Percentiles rank a stretch among this genome's conserved stretches.
Conservation (phyloP, 371 early-diverging fungal genomes). For the Dichotomocladium elegans region DNA sequence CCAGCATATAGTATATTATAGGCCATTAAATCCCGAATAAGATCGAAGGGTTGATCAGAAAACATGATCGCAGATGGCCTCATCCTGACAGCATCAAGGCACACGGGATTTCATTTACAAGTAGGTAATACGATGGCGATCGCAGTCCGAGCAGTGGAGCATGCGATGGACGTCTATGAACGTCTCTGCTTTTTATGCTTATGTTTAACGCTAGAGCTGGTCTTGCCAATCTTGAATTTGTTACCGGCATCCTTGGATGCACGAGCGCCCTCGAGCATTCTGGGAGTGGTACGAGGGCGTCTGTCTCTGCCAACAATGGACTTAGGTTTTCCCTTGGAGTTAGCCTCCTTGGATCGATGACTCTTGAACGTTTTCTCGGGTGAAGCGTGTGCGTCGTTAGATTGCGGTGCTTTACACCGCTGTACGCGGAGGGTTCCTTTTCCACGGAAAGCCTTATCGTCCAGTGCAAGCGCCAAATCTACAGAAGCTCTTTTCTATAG, state of each 20-base stretch:
- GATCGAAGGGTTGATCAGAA: too few species aligned
- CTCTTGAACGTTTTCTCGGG: slow-evolving; percentile 1
- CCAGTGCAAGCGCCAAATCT: slow-evolving; percentile 72
- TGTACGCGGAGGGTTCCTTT: slow-evolving; percentile 57
- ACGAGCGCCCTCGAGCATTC: slow-evolving; percentile 59
- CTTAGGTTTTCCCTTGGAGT: slow-evolving; percentile 37
- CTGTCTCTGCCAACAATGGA: slow-evolving; percentile 29
- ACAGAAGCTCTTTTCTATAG: slow-evolving; percentile 62
- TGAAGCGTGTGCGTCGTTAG: not conserved
- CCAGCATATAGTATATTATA: too few species aligned
- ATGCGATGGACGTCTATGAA: too few species aligned
- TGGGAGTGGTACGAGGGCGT: slow-evolving; percentile 23
- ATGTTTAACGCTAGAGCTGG: not conserved
- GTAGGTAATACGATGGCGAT: too few species aligned
- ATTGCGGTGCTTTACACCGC: slow-evolving; percentile 36
- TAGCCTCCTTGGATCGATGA: slow-evolving; percentile 14
- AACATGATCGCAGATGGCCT: too few species aligned
- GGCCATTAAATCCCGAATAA: too few species aligned
- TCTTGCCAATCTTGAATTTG: slow-evolving; percentile 2
- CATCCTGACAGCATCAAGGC: too few species aligned
- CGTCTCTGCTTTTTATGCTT: not conserved
- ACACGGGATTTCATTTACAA: too few species aligned
- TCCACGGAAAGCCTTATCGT: slow-evolving; percentile 67
- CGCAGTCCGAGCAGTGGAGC: too few species aligned
- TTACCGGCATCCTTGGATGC: slow-evolving; percentile 39